Percentiles rank a stretch among this genome's conserved stretches.
phyloP scores from a whole-genome alignment of 148 eudicot genomes.

The Dysphania ambrosioides region DNA sequence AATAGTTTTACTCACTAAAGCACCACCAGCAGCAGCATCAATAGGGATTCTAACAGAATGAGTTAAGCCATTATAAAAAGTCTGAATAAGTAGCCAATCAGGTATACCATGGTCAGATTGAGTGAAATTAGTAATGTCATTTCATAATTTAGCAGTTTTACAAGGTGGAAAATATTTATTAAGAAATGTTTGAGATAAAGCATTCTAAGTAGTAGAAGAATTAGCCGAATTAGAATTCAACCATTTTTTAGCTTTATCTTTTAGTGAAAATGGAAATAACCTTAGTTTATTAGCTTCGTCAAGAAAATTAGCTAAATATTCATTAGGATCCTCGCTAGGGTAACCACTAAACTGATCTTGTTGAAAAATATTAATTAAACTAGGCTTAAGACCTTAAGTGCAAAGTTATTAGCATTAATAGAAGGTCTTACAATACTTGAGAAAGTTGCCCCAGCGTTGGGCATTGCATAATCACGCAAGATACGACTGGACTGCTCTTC shows the following conservation, averaged over 20 bases:
- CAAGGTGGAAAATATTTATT: neutral
- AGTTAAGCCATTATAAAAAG: neutral
- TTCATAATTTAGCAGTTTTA: neutral
- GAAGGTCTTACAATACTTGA: neutral
- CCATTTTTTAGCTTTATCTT: neutral
- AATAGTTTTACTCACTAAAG: neutral
- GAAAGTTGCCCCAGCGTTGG: neutral
- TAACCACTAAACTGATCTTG: neutral
- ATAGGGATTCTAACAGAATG: neutral
- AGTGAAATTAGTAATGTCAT: neutral
- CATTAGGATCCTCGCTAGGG: neutral
- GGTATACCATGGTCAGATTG: neutral
- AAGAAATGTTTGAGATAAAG: neutral
- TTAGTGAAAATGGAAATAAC: neutral
- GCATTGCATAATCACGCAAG: neutral
- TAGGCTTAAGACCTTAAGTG: neutral
- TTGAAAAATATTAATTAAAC: neutral
- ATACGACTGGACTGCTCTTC: neutral
- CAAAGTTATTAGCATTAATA: neutral
- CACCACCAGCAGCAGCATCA: constrained; percentile 1
- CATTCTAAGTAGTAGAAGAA: neutral
- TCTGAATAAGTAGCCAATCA: neutral
- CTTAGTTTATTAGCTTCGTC: neutral
- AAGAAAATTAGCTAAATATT: neutral
- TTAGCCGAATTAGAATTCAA: neutral